These are phyloP conservation scores for Beta macrorhiza DNA, from an alignment of 179 eudicot species.

Conservation along the genomic window DNA sequence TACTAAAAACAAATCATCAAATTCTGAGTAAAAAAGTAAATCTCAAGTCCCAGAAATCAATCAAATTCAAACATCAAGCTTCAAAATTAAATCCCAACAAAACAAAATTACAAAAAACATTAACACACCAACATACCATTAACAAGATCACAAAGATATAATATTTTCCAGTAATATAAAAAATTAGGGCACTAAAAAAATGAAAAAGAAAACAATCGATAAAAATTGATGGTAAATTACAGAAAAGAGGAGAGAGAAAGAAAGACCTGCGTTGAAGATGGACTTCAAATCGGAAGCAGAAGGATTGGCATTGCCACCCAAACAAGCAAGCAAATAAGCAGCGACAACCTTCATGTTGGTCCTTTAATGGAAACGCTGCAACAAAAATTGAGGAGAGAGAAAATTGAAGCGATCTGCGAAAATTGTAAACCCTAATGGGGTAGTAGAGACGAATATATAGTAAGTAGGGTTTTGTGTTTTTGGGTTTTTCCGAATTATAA, in stretches of 20 bases:
- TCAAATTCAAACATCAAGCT: neutral
- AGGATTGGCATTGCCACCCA: slow-evolving; percentile 54
- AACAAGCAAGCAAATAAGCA: slow-evolving; percentile 57
- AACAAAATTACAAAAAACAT: neutral
- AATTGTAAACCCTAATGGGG: slow-evolving; percentile 15
- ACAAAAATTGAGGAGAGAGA: neutral
- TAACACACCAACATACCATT: neutral
- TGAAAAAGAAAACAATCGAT: neutral
- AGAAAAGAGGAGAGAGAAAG: neutral
- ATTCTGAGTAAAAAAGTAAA: neutral
- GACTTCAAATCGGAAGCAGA: slow-evolving; percentile 41
- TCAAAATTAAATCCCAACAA: neutral
- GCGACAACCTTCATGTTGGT: slow-evolving; percentile 52
- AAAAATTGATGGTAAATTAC: neutral
- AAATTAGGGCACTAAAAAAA: too few relatives aligned
- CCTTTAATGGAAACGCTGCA: neutral
- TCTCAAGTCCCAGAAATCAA: neutral
- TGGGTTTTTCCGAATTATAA: neutral
- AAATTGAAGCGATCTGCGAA: slow-evolving; percentile 7
- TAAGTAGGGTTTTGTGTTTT: slow-evolving; percentile 17
- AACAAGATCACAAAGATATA: neutral
- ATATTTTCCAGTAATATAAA: too few relatives aligned
- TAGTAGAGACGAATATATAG: neutral
- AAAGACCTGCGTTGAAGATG: slow-evolving; percentile 44
- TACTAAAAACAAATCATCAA: neutral